Conservation (phyloP, 108 stramenopile genomes). For the Nannochloropsis oceanica region DNA sequence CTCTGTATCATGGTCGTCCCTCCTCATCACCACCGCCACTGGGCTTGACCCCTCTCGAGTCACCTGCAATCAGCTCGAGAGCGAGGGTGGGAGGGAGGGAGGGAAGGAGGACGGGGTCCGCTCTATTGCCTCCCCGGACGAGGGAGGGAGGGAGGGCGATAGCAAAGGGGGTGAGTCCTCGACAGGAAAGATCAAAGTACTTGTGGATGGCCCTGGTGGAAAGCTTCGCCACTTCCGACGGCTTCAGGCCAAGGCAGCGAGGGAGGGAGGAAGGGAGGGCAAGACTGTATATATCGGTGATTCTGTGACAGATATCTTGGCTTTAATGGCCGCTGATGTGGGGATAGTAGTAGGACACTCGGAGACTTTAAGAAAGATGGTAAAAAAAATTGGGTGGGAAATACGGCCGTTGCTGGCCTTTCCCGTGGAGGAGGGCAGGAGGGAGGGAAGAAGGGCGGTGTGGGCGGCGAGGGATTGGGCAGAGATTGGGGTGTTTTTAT, state of each 20-base stretch:
- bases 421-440: background rate
- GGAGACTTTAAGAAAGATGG: background rate
- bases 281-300: background rate
- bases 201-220: background rate
- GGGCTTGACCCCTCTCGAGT: background rate
- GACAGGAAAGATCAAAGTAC: background rate
- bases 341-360: background rate
- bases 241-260: background rate
- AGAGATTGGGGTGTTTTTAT: background rate
- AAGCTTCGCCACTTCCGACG: background rate
- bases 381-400: background rate
- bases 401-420: background rate
- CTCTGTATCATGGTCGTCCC: background rate
- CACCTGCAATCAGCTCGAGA: background rate
- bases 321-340: background rate
- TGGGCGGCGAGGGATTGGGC: background rate
- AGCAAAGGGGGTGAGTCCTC: background rate
- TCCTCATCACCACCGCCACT: background rate
- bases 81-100: background rate
- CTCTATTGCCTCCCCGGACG: too few relatives aligned
- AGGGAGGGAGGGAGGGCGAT: background rate
- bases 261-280: background rate
- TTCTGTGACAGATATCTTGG: background rate
- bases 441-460: background rate
- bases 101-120: background rate